phyloP scores from a whole-genome alignment of 441 rosid species.

The Daphne laureola region DNA sequence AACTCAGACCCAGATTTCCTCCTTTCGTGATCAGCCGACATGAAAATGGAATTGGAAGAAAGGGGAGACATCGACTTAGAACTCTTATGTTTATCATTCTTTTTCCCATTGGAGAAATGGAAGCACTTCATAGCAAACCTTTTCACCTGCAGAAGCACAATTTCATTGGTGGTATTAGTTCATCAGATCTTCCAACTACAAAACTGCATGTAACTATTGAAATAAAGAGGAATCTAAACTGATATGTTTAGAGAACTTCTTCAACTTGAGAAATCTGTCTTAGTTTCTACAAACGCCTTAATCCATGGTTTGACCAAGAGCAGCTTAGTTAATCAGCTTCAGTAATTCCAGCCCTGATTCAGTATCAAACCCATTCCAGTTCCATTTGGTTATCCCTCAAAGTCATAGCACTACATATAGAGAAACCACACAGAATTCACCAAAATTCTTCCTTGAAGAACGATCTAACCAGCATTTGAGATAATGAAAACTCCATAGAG shows the following conservation, averaged over 20 bases:
- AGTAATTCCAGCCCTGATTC: no score
- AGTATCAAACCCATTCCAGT: no score
- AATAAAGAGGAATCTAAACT: neutral
- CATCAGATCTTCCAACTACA: neutral
- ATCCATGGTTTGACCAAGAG: no score
- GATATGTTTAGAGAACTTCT: neutral
- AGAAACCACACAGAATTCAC: no score
- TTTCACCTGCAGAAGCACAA: slow-evolving; percentile 24
- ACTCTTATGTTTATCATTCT: slow-evolving; percentile 34
- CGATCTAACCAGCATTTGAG: neutral
- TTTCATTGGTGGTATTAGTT: neutral
- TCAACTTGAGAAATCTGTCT: neutral
- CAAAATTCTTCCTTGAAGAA: neutral
- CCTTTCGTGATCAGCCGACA: slow-evolving; percentile 32
- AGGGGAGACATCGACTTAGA: slow-evolving; percentile 39
- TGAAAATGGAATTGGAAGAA: slow-evolving; percentile 27
- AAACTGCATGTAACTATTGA: neutral
- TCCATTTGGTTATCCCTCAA: no score
- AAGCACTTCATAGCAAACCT: slow-evolving; percentile 58
- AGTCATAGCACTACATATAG: no score
- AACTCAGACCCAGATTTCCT: slow-evolving; percentile 62
- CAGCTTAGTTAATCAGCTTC: no score
- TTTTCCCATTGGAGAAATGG: slow-evolving; percentile 32
- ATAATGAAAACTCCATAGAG: neutral
- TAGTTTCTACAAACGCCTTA: no score